Conservation (phyloP, 192 early-diverging fungal species). For the Backusella parvicylindrica region DNA sequence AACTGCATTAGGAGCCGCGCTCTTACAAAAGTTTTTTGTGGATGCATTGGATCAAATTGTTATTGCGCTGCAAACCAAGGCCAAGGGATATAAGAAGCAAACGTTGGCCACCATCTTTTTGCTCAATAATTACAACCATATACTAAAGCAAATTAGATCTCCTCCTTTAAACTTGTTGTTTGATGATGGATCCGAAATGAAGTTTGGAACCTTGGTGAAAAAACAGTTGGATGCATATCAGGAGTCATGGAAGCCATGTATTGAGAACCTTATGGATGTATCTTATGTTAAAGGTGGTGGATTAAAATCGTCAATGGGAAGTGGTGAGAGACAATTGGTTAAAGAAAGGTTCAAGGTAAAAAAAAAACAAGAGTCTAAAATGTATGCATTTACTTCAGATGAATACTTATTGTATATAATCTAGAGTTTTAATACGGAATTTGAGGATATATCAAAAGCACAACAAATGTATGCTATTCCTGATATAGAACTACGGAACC, state of each 20-base stretch:
- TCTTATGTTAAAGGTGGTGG: slow-evolving; percentile 63
- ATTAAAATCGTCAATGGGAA: slow-evolving; percentile 57
- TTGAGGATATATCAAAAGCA: slow-evolving; percentile 67
- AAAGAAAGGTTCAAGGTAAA: slow-evolving; percentile 83
- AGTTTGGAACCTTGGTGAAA: slow-evolving; percentile 51
- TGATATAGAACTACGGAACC: slow-evolving; percentile 66
- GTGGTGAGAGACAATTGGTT: slow-evolving; percentile 62
- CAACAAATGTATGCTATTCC: slow-evolving; percentile 78
- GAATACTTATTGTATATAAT: not conserved
- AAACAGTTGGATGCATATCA: slow-evolving; percentile 50
- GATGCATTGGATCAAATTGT: slow-evolving; percentile 57
- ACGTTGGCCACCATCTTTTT: slow-evolving; percentile 68
- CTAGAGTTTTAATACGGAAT: slow-evolving; percentile 78
- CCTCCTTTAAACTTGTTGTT: slow-evolving; percentile 45
- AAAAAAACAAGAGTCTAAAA: not conserved
- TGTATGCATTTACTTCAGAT: not conserved
- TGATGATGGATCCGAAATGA: slow-evolving; percentile 41
- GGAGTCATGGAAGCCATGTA: slow-evolving; percentile 73
- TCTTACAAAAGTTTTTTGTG: slow-evolving; percentile 32
- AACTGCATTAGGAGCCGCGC: slow-evolving; percentile 11
- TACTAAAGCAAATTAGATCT: slow-evolving; percentile 59
- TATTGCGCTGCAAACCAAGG: slow-evolving; percentile 62
- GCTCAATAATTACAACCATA: slow-evolving; percentile 82
- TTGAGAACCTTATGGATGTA: slow-evolving; percentile 72
- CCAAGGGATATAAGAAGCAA: slow-evolving; percentile 71